Evolutionary conservation across 768 basidiomycete genomes (phyloP), one percentile per base, ranked within the genome.

Genomic region (Podaxis sp.): DNA sequence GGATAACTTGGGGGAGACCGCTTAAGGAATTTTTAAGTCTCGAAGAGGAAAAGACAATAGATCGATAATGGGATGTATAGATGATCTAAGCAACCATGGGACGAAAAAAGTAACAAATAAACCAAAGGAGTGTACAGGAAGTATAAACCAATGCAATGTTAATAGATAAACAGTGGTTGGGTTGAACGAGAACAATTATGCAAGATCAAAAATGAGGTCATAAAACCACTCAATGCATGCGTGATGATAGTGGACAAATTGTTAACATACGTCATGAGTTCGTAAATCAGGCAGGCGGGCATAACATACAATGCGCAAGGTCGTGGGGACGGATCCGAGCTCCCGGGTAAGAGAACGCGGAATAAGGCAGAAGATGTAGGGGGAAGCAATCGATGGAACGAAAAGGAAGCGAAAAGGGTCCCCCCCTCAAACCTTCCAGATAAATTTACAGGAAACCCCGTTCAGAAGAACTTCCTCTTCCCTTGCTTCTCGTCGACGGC

Each of bases 381-480:
- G 23, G 47, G 47, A 48, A 48, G 25, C 7, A 23, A 23, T 27
- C 25, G 47, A 27, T 48, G 11, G 25, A 23, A 11, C 23, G 23
- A 27, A 21, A 23, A 27, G 47, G 25, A 21, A 44, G 18, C 16
- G 16, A 21, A 44, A 44, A 44, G 16, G 16, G 42, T 44, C 9
- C 18, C 42, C 42, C 21, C 18, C n/a, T 18, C 18, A 2, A 21
- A 23, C 18, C 13, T 37, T 50, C 57, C 36, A 57, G 21, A 62
- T 56, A 25, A 50, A 59, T 44, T 10, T 51, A 13, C 25, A 37
- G 44, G 32, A 23, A 35, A 27, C 21, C 5, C 5, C 44, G 9
- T 36, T 62, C 79, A 91, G 69, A 93, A 93, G 74, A 94, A 90
- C 66, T 83, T 81, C 71, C 83, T 82, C 77, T 89, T 93, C 63